phyloP scores from a whole-genome alignment of 1,284 basidiomycete species.

The Flammula alnicola region DNA sequence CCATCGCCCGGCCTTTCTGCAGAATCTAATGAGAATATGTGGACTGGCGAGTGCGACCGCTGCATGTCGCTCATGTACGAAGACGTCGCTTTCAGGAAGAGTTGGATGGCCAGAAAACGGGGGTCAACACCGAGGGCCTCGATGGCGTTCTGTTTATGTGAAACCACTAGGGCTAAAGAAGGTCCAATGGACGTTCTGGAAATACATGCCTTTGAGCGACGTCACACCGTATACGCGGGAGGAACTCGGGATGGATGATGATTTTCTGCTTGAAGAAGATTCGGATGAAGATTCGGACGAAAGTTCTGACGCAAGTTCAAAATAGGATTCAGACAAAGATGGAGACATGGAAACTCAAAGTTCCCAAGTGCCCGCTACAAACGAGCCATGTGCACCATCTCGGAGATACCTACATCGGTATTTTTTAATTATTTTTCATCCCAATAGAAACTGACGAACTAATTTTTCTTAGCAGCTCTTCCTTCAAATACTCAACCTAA shows the following conservation, averaged over 20 bases:
- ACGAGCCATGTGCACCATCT: too few species aligned
- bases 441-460: too few species aligned
- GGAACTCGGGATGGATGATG: constrained; percentile 6
- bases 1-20: constrained; percentile 10
- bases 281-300: too few species aligned
- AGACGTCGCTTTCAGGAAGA: constrained; percentile 31
- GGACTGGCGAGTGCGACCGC: constrained; percentile 42
- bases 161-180: constrained; percentile 32
- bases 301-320: too few species aligned
- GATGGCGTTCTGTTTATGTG: constrained; percentile 14
- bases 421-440: too few species aligned
- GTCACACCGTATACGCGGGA: background rate
- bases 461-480: too few species aligned
- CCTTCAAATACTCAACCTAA: too few species aligned
- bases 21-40: constrained; percentile 27
- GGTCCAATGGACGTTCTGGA: constrained; percentile 37
- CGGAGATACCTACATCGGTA: too few species aligned
- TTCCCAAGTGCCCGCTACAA: too few species aligned
- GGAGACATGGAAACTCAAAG: too few species aligned
- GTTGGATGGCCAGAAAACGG: constrained; percentile 36
- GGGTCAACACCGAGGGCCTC: constrained; percentile 15
- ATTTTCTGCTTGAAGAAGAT: constrained; percentile 1
- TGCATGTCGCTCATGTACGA: constrained; percentile 40
- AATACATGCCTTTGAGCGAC: background rate
- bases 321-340: too few species aligned